Base-by-base conservation (phyloP, 805 yeast genomes). In the Wickerhamomyces bovis region DNA sequence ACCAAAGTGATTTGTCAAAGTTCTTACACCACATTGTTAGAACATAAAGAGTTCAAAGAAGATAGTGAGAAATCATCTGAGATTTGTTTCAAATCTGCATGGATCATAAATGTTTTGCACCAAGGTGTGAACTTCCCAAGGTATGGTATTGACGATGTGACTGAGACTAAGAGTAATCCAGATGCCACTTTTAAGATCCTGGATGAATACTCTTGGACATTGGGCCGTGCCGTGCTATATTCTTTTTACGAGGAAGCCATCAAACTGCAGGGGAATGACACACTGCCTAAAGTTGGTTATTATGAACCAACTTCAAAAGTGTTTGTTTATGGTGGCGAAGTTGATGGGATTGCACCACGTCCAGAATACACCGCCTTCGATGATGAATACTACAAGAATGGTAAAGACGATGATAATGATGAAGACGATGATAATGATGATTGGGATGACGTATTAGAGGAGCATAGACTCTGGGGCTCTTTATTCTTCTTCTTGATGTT, bases 191-290 rank as follows among this genome's bases (percentile, higher is more conserved):
- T 80, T 39, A 68, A 68, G 40, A 66, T 79, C 16, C 73, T 74
- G 25, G 65, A 70, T 28, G 64, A 71, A 3, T 76, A 74, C 47
- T 70, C 79, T 1, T 78, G 83, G 83, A 77, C 82, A 6, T 56
- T 75, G 43, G 83, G 83, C 6, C 62, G 82, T 31, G 89, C 89
- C 2, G 60, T 83, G 10, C 61, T 83, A 20, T 83, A 83, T 57
- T 77, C 84, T 4, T 73, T 72, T 50, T 79, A 70, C 60, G 86
- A 77, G 64, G 71, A 71, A 48, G 55, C 57, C 39, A 42, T 53
- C 44, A 40, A 58, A 26, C 38, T 45, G n/a, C 46, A 45, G 42
- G 51, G 33, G 33, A 23, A 33, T 33, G 15, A 12, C 4, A 40
- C 41, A 2, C 46, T 46, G 39, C 62, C 57, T 11, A 51, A 53